A percentile compares a stretch with the other conserved stretches of the same genome.
Conservation (phyloP, 2,329 filamentous ascomycete species). For the Bipolaris gigantea region DNA sequence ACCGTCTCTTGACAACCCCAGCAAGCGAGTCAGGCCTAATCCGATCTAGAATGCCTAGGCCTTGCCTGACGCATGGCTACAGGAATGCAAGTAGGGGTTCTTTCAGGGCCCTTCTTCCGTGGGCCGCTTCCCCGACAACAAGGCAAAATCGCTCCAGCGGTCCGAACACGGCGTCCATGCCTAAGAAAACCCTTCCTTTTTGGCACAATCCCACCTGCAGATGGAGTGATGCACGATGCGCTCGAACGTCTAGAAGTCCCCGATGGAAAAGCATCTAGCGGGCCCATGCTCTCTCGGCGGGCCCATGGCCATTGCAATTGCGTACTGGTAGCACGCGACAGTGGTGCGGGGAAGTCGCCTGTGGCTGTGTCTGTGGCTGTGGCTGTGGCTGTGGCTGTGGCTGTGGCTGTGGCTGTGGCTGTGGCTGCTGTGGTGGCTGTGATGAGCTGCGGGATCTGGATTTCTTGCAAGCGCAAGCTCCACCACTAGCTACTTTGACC, state of each 20-base stretch:
- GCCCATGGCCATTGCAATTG: not conserved
- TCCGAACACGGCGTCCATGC: not conserved
- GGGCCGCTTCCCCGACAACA: slow-evolving; percentile 1
- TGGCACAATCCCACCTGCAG: not conserved
- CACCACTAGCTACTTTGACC: not conserved
- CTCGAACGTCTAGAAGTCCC: not conserved
- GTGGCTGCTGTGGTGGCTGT: slow-evolving; percentile 5
- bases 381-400: no score
- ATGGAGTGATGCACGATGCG: not conserved
- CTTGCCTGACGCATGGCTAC: slow-evolving; percentile 7
- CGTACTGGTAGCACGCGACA: slow-evolving; percentile 1
- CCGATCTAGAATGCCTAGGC: not conserved
- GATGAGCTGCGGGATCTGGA: not conserved
- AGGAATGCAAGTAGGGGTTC: not conserved
- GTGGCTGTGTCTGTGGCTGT: not conserved
- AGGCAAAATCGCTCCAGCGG: not conserved
- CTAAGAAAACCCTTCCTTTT: not conserved
- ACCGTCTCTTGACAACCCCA: slow-evolving; percentile 10
- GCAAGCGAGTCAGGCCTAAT: slow-evolving; percentile 7
- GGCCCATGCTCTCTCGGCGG: not conserved
- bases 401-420: no score
- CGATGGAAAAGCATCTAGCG: not conserved
- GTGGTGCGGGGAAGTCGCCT: not conserved
- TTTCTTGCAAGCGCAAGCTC: not conserved
- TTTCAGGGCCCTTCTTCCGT: not conserved